Evolutionary conservation across 2,329 filamentous ascomycete species (phyloP), one percentile per base, ranked within the genome.

Genomic region (Scortechinia acanthostroma): DNA sequence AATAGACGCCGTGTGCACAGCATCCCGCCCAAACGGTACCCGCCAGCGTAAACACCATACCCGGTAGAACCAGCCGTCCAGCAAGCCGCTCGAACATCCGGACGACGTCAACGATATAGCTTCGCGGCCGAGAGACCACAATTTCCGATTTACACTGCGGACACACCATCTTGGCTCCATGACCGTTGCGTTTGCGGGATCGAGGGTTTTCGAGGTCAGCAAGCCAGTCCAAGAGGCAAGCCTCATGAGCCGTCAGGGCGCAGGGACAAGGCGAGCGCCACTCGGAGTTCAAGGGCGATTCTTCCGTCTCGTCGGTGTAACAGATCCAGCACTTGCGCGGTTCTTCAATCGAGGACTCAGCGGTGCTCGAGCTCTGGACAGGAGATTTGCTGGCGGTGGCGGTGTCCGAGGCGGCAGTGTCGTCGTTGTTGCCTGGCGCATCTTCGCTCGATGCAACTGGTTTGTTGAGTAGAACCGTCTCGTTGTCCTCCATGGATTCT

Each of bases 191-290:
- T 60, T 58, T 76, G 63, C 48, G 63, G 75, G 65, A 68, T 73
- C 2, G 77, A 76, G 19, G 76, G 70, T 40, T 40, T 64, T 96
- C 90, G 58, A 89, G 79, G 58, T 95, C 89, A n/a, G 88, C 85
- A 16, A 97, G 85, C 91, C 91, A 98, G 55, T 89, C 86, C 30
- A 97, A 73, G 52, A 97, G 74, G 60, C 91, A 95, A 48, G 81
- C 77, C 61, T 97, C 90, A 60, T 98, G 93, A 1, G 91, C 93
- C 46, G 88, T 87, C 30, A 98, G 73, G 13, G 88, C 90, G 64
- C 93, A 98, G 1, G 85, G 86, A 60, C 93, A 98, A 2, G 93
- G 91, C 45, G 86, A 87, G 40, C 88, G 82, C 91, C 93, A 98
- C 45, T 69, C 62, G 42, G 65, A 60, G 16, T 57, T 56, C 3